Percentiles rank a stretch among this genome's conserved stretches.
phyloP scores from a whole-genome alignment of 139 green algal genomes.

The Picochlorum sp. region DNA sequence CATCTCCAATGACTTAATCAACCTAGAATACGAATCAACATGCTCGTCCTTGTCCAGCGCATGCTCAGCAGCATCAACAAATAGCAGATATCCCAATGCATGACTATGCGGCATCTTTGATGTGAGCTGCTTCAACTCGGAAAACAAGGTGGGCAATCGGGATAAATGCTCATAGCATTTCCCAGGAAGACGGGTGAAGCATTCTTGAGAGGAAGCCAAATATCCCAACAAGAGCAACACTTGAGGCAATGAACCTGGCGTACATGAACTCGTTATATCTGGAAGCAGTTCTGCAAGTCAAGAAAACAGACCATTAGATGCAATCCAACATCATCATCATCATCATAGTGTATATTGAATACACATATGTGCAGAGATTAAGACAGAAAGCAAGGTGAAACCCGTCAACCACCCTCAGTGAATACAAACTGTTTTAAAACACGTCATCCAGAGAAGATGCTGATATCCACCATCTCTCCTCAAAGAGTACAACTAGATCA shows the following conservation, averaged over 20 bases:
- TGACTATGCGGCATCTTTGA: conserved; percentile 7
- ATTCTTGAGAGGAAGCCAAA: conserved; percentile 48
- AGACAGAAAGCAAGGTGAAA: not conserved
- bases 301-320: not conserved
- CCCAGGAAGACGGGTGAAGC: conserved; percentile 31
- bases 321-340: not conserved
- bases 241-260: conserved; percentile 6
- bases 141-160: conserved; percentile 16
- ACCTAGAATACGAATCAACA: not conserved
- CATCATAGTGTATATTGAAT: no score
- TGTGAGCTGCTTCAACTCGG: conserved; percentile 32
- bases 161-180: conserved; percentile 37
- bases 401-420: conserved; percentile 46
- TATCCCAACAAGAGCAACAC: conserved; percentile 51
- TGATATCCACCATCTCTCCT: not conserved
- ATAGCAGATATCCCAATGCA: not conserved
- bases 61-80: not conserved
- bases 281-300: conserved; percentile 38
- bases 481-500: conserved; percentile 1
- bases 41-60: not conserved
- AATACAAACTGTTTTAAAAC: conserved; percentile 70
- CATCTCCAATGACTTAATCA: conserved; percentile 6
- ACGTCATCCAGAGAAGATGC: conserved; percentile 14
- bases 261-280: conserved; percentile 24
- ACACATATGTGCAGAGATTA: no score